A percentile compares a stretch with the other conserved stretches of the same genome.
Conservation (phyloP, 2,329 filamentous ascomycete genomes). For the Zopfia rhizophila region DNA sequence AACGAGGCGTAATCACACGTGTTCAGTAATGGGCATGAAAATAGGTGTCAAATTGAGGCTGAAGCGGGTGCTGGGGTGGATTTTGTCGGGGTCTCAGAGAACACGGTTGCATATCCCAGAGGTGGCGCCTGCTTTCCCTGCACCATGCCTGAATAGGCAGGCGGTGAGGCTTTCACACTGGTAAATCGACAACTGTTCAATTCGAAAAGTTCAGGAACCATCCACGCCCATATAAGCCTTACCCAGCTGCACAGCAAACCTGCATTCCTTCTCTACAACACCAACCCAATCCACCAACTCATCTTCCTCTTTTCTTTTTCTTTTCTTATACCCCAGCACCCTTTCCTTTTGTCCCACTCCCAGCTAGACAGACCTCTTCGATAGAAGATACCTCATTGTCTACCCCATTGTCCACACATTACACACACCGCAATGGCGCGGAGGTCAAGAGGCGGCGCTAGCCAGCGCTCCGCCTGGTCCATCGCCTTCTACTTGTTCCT, state of each 20-base stretch:
- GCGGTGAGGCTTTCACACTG: constrained; percentile 29
- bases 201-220: constrained; percentile 36
- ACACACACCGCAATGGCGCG: constrained; percentile 63
- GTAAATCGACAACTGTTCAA: constrained; percentile 44
- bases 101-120: constrained; percentile 26
- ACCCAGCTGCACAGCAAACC: constrained; percentile 30
- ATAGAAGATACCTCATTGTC: constrained; percentile 19
- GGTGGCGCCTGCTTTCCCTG: constrained; percentile 26
- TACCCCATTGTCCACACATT: neutral
- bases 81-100: neutral
- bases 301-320: constrained; percentile 34
- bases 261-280: constrained; percentile 30
- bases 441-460: constrained; percentile 70
- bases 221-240: constrained; percentile 41
- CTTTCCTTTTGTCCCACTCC: constrained; percentile 13
- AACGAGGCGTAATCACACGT: constrained; percentile 37
- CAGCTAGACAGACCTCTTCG: constrained; percentile 37
- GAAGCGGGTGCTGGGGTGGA: constrained; percentile 10
- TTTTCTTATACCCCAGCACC: constrained; percentile 21
- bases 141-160: constrained; percentile 31
- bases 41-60: constrained; percentile 42
- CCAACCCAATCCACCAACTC: constrained; percentile 25
- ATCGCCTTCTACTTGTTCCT: constrained; percentile 91
- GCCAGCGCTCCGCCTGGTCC: constrained; percentile 83
- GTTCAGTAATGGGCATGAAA: constrained; percentile 41